Percentiles rank a stretch among this genome's conserved stretches.
Evolutionary conservation across 148 eudicot genomes (phyloP).

Genomic region (Rhododendron griersonianum): DNA sequence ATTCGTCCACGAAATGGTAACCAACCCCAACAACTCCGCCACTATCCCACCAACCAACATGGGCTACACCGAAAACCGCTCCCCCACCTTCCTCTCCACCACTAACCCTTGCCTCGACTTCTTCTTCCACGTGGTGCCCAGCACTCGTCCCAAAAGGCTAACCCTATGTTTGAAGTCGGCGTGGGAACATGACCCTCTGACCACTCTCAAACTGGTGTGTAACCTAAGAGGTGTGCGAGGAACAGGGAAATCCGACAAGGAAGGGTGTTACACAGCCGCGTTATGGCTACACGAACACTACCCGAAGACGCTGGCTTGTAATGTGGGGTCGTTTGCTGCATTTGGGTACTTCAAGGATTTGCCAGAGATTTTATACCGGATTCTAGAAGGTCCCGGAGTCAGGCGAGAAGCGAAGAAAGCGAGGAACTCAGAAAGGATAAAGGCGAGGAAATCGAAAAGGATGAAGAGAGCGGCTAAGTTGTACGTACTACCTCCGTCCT

Average conservation of each 20-base stretch:
- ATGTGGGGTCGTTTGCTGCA: not conserved
- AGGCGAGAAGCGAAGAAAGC: not conserved
- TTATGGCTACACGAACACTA: conserved; percentile 1
- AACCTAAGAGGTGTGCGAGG: conserved; percentile 12
- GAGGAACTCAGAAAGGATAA: no score
- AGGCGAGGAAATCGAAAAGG: not conserved
- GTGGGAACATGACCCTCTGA: not conserved
- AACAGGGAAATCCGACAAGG: conserved; percentile 3
- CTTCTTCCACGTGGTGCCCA: conserved; percentile 1
- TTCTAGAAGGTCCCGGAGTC: not conserved
- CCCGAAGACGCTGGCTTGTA: conserved; percentile 7
- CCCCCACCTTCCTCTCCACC: conserved; percentile 5
- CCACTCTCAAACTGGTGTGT: conserved; percentile 1
- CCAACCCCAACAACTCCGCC: not conserved
- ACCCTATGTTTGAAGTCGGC: not conserved
- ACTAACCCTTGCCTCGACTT: conserved; percentile 3
- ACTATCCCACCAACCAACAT: not conserved
- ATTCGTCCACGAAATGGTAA: not conserved
- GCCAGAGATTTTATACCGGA: conserved; percentile 2
- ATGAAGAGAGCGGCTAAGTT: not conserved
- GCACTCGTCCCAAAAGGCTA: not conserved
- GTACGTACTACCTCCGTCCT: no score
- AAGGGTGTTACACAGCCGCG: not conserved
- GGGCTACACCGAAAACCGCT: not conserved
- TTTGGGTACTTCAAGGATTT: conserved; percentile 16